phyloP scores from a whole-genome alignment of 148 eudicot species.

The Euryodendron excelsum region DNA sequence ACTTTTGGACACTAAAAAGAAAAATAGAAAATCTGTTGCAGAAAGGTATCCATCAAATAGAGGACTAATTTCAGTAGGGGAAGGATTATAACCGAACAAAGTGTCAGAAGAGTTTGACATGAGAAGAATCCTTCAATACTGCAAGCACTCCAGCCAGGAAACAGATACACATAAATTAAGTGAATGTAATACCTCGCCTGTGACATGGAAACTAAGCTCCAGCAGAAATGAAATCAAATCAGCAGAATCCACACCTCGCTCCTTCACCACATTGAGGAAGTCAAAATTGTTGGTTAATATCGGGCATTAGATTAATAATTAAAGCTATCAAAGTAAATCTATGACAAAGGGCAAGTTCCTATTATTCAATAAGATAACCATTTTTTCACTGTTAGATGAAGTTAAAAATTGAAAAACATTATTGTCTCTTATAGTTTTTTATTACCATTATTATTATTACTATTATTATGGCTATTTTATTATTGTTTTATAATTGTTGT shows the following conservation, averaged over 20 bases:
- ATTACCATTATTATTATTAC: no score
- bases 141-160: not conserved
- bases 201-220: slow-evolving; percentile 96
- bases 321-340: not conserved
- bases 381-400: not conserved
- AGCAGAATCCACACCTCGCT: slow-evolving; percentile 79
- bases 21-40: not conserved
- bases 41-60: not conserved
- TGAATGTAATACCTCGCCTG: slow-evolving; percentile 70
- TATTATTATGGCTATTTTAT: not conserved
- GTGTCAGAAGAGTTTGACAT: not conserved
- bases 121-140: not conserved
- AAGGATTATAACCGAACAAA: slow-evolving; percentile 6
- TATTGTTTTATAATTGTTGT: no score
- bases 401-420: not conserved
- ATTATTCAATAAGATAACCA: not conserved
- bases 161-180: not conserved
- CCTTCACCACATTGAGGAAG: slow-evolving; percentile 51
- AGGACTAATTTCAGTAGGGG: not conserved
- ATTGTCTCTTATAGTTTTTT: not conserved
- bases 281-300: slow-evolving; percentile 15
- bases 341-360: not conserved
- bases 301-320: slow-evolving; percentile 1
- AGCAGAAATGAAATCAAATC: slow-evolving; percentile 83
- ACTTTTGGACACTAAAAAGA: not conserved